Percentiles rank a stretch among this genome's conserved stretches.
Conservation (phyloP, 2,329 filamentous ascomycete species). For the Stachybotrys chlorohalonatus region DNA sequence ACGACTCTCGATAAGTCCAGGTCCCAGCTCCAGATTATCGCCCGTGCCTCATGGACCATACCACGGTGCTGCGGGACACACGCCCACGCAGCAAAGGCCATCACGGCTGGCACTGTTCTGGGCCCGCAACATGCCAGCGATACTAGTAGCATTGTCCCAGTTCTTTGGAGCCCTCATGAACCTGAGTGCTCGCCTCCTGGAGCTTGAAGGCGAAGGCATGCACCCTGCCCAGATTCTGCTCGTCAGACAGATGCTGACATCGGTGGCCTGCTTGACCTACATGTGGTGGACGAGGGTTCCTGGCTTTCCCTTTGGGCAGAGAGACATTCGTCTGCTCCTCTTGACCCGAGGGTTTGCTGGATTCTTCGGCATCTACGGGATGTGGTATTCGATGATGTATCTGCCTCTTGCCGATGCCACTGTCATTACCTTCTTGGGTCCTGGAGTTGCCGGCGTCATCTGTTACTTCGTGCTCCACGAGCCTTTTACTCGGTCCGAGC, state of each 20-base stretch:
- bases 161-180: constrained; percentile 84
- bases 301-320: constrained; percentile 60
- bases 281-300: constrained; percentile 64
- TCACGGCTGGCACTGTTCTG: not conserved
- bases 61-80: not conserved
- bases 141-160: constrained; percentile 66
- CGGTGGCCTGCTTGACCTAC: constrained; percentile 56
- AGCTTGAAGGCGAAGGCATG: constrained; percentile 62
- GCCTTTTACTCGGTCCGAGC: constrained; percentile 68
- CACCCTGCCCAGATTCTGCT: constrained; percentile 82
- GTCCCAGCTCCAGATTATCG: constrained; percentile 9
- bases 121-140: constrained; percentile 55
- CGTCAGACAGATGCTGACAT: constrained; percentile 67
- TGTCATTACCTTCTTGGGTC: constrained; percentile 80
- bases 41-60: constrained; percentile 6
- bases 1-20: constrained; percentile 12
- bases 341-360: constrained; percentile 60
- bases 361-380: constrained; percentile 69
- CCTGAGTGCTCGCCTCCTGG: constrained; percentile 65
- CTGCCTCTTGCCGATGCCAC: constrained; percentile 80
- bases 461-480: constrained; percentile 69
- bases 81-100: not conserved
- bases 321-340: constrained; percentile 58
- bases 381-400: constrained; percentile 62
- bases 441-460: constrained; percentile 68